These are phyloP conservation scores for Camellia japonica DNA, from an alignment of 148 eudicot genomes.

Conservation along the genomic window DNA sequence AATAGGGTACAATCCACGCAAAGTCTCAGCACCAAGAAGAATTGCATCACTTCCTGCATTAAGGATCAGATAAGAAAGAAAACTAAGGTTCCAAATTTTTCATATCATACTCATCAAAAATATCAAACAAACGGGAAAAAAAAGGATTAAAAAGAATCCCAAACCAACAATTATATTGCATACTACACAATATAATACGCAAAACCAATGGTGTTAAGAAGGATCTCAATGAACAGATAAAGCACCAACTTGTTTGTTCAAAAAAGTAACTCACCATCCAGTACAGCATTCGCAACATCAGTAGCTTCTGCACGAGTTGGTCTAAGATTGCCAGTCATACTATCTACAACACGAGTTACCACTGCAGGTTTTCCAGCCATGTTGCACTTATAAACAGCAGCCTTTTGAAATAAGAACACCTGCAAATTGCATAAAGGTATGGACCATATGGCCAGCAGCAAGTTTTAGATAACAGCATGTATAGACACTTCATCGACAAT, in stretches of 20 bases:
- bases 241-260: neutral
- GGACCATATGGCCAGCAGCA: neutral
- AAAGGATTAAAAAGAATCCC: neutral
- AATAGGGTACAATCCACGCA: constrained; percentile 82
- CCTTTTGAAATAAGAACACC: constrained; percentile 96
- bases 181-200: neutral
- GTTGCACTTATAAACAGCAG: constrained; percentile 89
- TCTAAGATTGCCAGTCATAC: constrained; percentile 93
- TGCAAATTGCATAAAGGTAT: constrained; percentile 23
- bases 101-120: neutral
- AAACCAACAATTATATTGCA: neutral
- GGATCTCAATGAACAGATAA: neutral
- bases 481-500: neutral
- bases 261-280: constrained; percentile 55
- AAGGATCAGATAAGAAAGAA: constrained; percentile 12
- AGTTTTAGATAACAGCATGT: neutral
- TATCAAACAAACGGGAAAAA: neutral
- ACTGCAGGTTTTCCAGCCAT: constrained; percentile 99
- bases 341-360: constrained; percentile 96
- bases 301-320: constrained; percentile 96
- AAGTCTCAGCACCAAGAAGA: constrained; percentile 97
- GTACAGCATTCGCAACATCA: constrained; percentile 85
- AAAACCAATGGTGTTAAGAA: neutral
- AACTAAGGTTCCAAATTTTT: neutral
- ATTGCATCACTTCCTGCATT: constrained; percentile 91